Conservation (phyloP, 805 yeast genomes). For the Candida alai region DNA sequence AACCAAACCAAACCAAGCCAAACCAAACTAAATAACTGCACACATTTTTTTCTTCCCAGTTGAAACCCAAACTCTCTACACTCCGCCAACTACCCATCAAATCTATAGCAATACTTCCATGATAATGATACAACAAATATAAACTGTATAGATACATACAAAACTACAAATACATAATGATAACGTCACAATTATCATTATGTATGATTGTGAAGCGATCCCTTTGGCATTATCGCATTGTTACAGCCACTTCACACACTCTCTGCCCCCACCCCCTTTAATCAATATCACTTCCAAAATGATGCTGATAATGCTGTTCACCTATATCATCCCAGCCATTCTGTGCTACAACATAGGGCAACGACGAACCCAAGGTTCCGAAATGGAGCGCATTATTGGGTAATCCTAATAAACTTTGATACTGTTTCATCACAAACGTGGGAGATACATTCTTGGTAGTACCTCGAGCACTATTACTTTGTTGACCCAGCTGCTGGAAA, state of each 20-base stretch:
- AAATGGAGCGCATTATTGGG: slow-evolving; percentile 43
- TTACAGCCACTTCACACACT: neutral
- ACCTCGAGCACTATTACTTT: slow-evolving; percentile 1
- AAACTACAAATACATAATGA: too few species aligned
- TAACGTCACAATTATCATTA: too few species aligned
- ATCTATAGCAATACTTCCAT: neutral
- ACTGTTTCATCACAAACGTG: slow-evolving; percentile 52
- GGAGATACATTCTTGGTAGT: slow-evolving; percentile 42
- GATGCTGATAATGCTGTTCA: slow-evolving; percentile 15
- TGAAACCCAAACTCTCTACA: too few species aligned
- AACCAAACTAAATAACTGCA: too few species aligned
- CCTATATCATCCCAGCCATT: slow-evolving; percentile 43
- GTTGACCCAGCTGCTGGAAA: neutral
- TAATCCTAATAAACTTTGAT: slow-evolving; percentile 50
- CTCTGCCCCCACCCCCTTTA: slow-evolving; percentile 3
- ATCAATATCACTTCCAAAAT: slow-evolving; percentile 13
- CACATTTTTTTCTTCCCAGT: too few species aligned
- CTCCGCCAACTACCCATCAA: too few species aligned
- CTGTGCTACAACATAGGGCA: slow-evolving; percentile 47
- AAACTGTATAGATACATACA: slow-evolving; percentile 1
- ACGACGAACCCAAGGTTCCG: slow-evolving; percentile 46
- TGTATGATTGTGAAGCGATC: too few species aligned
- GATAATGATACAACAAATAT: slow-evolving; percentile 4
- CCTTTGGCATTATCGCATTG: too few species aligned
- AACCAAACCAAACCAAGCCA: too few species aligned